A percentile compares a stretch with the other conserved stretches of the same genome.
phyloP scores from a whole-genome alignment of 169 alveolate genomes.

The Eimeria necatrix region DNA sequence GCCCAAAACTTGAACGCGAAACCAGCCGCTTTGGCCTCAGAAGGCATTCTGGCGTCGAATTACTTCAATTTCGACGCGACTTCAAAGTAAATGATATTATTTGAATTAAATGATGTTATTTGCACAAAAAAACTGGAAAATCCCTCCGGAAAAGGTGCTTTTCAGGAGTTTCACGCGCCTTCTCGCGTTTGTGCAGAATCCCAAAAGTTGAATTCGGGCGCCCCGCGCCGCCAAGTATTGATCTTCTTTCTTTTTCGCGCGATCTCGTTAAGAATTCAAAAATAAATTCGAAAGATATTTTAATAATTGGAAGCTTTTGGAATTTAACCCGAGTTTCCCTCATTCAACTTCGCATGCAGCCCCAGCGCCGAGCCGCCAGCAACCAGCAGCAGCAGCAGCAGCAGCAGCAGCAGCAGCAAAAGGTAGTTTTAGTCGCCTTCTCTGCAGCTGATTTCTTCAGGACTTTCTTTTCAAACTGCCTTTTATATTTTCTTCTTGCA shows the following conservation, averaged over 20 bases:
- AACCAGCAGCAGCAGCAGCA: too few species aligned
- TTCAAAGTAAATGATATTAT: too few species aligned
- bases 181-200: not conserved
- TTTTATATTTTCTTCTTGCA: too few species aligned
- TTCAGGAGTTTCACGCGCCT: too few species aligned
- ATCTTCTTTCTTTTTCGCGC: not conserved
- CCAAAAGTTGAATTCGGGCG: slow-evolving; percentile 4
- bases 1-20: slow-evolving; percentile 4
- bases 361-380: too few species aligned
- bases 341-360: slow-evolving; percentile 3
- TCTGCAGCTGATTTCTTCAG: not conserved
- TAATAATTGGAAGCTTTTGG: not conserved
- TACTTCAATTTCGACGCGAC: too few species aligned
- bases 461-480: not conserved
- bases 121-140: not conserved
- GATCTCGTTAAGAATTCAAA: not conserved
- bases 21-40: too few species aligned
- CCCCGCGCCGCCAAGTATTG: not conserved
- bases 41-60: too few species aligned
- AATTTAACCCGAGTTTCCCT: not conserved
- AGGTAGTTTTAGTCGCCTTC: too few species aligned
- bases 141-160: too few species aligned
- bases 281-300: not conserved
- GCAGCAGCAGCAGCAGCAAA: too few species aligned
- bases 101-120: not conserved